Evolutionary conservation across 2,329 filamentous ascomycete species (phyloP), one percentile per base, ranked within the genome.

Genomic region (Chaetomium sp.): DNA sequence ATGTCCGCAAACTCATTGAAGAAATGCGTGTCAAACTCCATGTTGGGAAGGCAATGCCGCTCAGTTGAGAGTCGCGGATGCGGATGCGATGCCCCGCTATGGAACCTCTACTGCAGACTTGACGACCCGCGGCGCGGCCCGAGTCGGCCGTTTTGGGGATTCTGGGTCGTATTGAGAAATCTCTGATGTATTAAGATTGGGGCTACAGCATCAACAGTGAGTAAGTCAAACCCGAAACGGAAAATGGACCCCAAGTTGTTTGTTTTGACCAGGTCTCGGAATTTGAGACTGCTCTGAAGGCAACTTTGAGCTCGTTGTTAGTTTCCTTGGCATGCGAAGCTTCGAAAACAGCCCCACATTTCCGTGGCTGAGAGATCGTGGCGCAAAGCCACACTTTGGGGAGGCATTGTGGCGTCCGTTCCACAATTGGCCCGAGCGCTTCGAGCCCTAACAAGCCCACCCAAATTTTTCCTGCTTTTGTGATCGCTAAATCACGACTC

Each of bases 1-100:
- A 89, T 89, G 55, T 80, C 74, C 54, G 81, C 82, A 69, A 96
- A 95, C 57, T 88, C 83, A 43, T 77, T 74, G 65, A 95, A 87
- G 51, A 94, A 74, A 52, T 78, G 74, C 67, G 48, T 4, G 36
- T 36, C 46, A 38, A 61, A 58, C 47, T 91, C 84, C 90, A 95
- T 91, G 53, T 61, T 71, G 59, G 53, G 8, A 19, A 44, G 27
- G 6, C n/a, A 2, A 34, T 45, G 35, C 27, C 32, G 6, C 38
- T 35, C 12, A 36, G n/a, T 37, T 51, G 44, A 43, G n/a, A 43
- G 19, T 4, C 5, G 34, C 10, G n/a, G 5, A 27, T n/a, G 42
- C 9, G 9, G 43, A 32, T 52, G 53, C 11, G 9, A 14, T 55
- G 60, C 45, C 52, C 54, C 47, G 44, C 37, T 10, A 44, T 37